These are phyloP conservation scores for Micractinium sp. DNA, from an alignment of 139 green algal species.

Conservation along the genomic window DNA sequence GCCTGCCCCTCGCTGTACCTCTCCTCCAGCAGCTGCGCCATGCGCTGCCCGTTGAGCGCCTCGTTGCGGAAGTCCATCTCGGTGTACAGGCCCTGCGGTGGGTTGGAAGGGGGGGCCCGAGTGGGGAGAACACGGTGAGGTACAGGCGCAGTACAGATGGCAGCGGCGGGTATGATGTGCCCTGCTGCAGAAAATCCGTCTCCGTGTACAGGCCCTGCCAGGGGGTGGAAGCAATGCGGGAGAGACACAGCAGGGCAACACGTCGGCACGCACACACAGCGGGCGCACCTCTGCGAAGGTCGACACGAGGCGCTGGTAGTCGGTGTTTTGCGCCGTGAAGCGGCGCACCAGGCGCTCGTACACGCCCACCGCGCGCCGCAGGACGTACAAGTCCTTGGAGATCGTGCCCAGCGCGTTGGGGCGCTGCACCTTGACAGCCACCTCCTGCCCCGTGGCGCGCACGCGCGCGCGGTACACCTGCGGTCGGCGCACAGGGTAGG, in stretches of 20 bases:
- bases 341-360: slow-evolving; percentile 83
- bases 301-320: slow-evolving; percentile 86
- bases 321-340: slow-evolving; percentile 84
- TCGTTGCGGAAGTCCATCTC: slow-evolving; percentile 96
- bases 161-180: too few relatives aligned
- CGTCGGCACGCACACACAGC: too few relatives aligned
- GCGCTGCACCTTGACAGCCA: slow-evolving; percentile 97
- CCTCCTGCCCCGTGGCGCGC: slow-evolving; percentile 74
- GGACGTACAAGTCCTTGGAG: slow-evolving; percentile 86
- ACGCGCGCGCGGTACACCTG: slow-evolving; percentile 89
- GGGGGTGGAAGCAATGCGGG: too few relatives aligned
- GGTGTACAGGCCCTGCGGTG: slow-evolving; percentile 69
- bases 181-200: slow-evolving; percentile 96
- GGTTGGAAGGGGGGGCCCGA: too few relatives aligned
- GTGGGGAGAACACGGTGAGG: too few relatives aligned
- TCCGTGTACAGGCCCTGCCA: slow-evolving; percentile 78
- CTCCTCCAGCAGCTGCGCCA: slow-evolving; percentile 71
- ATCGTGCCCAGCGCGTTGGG: slow-evolving; percentile 85
- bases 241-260: too few relatives aligned
- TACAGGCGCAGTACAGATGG: too few relatives aligned
- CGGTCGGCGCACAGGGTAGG: neutral
- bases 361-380: slow-evolving; percentile 80
- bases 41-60: slow-evolving; percentile 75
- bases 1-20: too few relatives aligned
- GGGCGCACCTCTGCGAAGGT: slow-evolving; percentile 74